These are phyloP conservation scores for Telfairia occidentalis DNA, from an alignment of 331 rosid species.

Conservation along the genomic window DNA sequence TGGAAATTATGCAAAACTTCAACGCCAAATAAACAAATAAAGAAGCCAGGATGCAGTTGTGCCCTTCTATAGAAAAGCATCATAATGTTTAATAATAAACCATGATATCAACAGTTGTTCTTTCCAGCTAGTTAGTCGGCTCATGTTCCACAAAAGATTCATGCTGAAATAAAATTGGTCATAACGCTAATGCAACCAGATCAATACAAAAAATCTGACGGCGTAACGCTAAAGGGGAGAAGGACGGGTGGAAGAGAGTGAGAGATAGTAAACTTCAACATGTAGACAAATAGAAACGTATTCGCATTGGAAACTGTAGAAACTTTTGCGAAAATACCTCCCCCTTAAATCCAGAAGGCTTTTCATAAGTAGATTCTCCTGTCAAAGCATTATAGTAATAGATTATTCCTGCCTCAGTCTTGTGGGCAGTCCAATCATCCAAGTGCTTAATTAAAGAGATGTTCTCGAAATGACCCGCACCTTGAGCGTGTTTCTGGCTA, in stretches of 20 bases:
- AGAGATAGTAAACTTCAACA: neutral
- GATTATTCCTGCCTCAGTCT: constrained; percentile 61
- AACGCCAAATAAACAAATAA: neutral
- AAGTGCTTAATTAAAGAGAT: constrained; percentile 34
- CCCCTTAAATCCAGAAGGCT: constrained; percentile 70
- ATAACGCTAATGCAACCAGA: neutral
- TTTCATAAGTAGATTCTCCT: constrained; percentile 72
- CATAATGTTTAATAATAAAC: neutral
- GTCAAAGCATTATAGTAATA: constrained; percentile 89
- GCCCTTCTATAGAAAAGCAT: neutral
- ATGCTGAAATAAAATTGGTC: neutral
- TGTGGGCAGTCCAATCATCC: constrained; percentile 93
- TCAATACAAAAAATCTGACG: neutral
- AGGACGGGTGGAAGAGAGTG: neutral
- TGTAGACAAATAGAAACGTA: neutral
- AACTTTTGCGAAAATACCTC: constrained; percentile 45
- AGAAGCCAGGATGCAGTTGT: neutral
- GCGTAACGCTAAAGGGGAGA: neutral
- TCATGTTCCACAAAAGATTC: neutral
- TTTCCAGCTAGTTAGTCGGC: neutral
- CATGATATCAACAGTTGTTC: neutral
- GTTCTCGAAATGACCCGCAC: constrained; percentile 20
- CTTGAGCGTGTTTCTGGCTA: constrained; percentile 30
- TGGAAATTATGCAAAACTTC: neutral
- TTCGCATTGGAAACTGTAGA: neutral